A percentile compares a stretch with the other conserved stretches of the same genome.
These are phyloP conservation scores for Kurtzmaniella natalensis DNA, from an alignment of 1,139 yeast species.

Conservation along the genomic window DNA sequence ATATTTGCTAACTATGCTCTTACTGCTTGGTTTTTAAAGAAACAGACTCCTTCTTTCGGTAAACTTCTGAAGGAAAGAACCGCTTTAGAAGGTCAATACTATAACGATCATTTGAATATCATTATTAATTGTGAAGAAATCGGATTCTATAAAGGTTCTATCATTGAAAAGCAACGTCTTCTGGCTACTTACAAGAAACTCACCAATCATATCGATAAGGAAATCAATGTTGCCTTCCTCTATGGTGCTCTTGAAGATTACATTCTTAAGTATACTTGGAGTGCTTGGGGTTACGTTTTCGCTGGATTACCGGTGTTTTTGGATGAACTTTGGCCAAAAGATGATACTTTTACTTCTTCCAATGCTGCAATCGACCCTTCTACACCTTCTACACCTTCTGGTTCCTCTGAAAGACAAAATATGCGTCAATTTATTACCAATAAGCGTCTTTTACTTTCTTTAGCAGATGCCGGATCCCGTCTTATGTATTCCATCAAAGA, in stretches of 20 bases:
- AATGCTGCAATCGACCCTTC: not conserved
- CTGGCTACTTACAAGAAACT: slow-evolving; percentile 54
- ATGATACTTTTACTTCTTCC: slow-evolving; percentile 8
- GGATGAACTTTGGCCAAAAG: slow-evolving; percentile 38
- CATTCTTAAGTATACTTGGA: slow-evolving; percentile 88
- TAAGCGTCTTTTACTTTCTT: slow-evolving; percentile 81
- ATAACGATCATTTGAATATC: slow-evolving; percentile 79
- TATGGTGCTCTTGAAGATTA: slow-evolving; percentile 83
- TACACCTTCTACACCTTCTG: slow-evolving; percentile 16
- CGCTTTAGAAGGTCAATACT: slow-evolving; percentile 81
- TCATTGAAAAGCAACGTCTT: slow-evolving; percentile 71
- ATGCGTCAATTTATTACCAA: slow-evolving; percentile 90
- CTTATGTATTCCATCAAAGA: slow-evolving; percentile 94
- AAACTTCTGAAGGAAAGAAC: slow-evolving; percentile 69
- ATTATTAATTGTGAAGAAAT: slow-evolving; percentile 91
- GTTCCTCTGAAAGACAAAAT: slow-evolving; percentile 39
- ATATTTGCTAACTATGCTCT: slow-evolving; percentile 75
- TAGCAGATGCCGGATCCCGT: slow-evolving; percentile 96
- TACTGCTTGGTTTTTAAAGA: slow-evolving; percentile 73
- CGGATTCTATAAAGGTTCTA: slow-evolving; percentile 88
- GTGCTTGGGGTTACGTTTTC: slow-evolving; percentile 87
- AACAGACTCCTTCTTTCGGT: slow-evolving; percentile 84
- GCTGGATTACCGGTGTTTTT: slow-evolving; percentile 79
- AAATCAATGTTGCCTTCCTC: slow-evolving; percentile 47
- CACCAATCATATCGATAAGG: slow-evolving; percentile 39